Evolutionary conservation across 768 basidiomycete species (phyloP), one percentile per base, ranked within the genome.

Genomic region (Podaxis mareebaensis): DNA sequence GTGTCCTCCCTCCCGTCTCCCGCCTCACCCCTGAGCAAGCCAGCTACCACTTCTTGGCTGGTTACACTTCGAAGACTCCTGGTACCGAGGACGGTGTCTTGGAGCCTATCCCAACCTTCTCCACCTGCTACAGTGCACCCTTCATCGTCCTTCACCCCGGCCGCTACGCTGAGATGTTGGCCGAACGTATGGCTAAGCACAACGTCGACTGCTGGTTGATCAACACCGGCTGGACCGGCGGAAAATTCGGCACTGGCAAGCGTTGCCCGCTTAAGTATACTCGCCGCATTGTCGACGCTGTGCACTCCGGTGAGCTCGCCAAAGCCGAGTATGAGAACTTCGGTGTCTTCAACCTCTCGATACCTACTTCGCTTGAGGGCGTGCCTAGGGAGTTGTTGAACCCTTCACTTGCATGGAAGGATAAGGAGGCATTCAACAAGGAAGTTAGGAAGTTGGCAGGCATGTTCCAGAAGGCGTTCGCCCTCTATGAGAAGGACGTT

Each of bases 51-150:
- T 96, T 96, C 88, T 83, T 97, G 67, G 94, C 95, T 63, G 96
- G 96, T 57, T 99, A 97, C 79, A 97, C 93, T 20, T 94, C 92
- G 87, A 99, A 99, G 85, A 99, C 96, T 1, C 96, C 96, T n/a
- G 96, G 96, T 60, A 99, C 96, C 3, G 96, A 99, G 74, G 96
- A 98, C 71, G 96, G 96, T 73, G 92, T 99, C 30, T 84, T 97
- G 51, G 97, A 99, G 75, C 97, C 97, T 64, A 96, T 96, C 66
- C 97, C 97, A 24, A 99, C 97, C 46, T 99, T 99, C 86, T 97
- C 95, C 20, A 98, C 96, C 36, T 99, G 97, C 78, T 99, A 98
- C 85, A 92, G 91, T 68, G 95, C 96, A 46, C 97, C 97, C n/a
- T 99, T 99, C 86, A 98, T 99, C 74, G 90, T 98, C 68, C 92